Conservation (phyloP, 179 eudicot species). For the Silene noctiflora region DNA sequence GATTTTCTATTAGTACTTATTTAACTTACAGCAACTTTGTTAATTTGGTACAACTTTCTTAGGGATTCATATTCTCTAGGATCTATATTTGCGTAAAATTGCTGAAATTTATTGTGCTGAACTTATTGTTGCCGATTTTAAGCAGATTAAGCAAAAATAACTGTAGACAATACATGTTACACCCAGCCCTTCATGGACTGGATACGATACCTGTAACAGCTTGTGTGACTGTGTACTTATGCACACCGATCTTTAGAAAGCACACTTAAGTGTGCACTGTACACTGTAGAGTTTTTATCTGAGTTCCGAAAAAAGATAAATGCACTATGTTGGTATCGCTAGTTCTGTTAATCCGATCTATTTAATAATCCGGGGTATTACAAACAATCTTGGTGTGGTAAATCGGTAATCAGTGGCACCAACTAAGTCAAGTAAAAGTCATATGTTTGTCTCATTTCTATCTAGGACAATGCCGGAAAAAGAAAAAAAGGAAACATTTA, state of each 20-base stretch:
- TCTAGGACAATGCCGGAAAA: slow-evolving; percentile 33
- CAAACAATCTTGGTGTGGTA: neutral
- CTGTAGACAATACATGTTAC: no score
- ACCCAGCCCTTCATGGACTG: no score
- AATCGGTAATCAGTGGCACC: neutral
- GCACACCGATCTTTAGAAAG: no score
- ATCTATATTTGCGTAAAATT: neutral
- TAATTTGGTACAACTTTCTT: neutral
- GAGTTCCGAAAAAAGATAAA: no score
- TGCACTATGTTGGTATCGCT: neutral
- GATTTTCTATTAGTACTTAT: neutral
- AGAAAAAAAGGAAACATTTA: slow-evolving; percentile 24
- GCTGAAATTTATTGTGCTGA: neutral
- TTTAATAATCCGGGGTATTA: neutral
- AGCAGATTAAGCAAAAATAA: neutral
- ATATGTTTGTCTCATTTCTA: slow-evolving; percentile 21
- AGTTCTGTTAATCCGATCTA: neutral
- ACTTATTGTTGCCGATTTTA: neutral
- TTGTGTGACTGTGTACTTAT: no score
- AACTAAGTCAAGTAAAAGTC: slow-evolving; percentile 2
- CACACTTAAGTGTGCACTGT: neutral
- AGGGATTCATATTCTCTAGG: neutral
- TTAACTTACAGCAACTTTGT: neutral
- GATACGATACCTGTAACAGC: no score
- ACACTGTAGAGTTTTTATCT: no score